Base-by-base conservation (phyloP, 2,329 filamentous ascomycete genomes). In the Colletotrichum noveboracense region DNA sequence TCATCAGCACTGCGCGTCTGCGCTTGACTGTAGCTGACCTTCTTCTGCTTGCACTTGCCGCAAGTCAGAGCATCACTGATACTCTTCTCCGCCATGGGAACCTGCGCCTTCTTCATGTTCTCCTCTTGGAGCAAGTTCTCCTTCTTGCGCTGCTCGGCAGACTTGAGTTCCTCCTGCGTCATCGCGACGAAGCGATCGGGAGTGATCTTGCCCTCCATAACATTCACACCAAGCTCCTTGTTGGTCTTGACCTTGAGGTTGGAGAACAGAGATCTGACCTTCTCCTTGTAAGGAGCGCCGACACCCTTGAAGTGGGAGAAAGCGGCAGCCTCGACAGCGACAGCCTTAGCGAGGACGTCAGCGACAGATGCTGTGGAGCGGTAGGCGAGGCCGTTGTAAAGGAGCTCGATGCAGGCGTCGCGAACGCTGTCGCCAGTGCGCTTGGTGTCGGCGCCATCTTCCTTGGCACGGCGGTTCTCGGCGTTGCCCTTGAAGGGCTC, bases 101-200 rank as follows among this genome's bases (percentile, higher is more conserved):
- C 96, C 93, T 98, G 97, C 2, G 97, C 95, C 85, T 96, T 95
- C 88, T 96, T 96, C 94, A 98, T 96, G 86, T 99, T 99, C 86
- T 98, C 95, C 86, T 94, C 92, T 83, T 96, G 90, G 66, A 98
- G 90, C 84, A 92, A 92, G 79, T 91, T 88, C 79, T 98, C 96
- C 82, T 93, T 91, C 80, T 92, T 92, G 76, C 93, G 92, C 85
- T 95, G 94, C 84, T 97, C 93, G 66, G 93, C 93, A 64, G 94
- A 97, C 88, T 97, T 97, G 83, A 99, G 91, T 84, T 98, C 96
- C 71, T 98, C 94, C 80, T 95, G 93, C 10, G 92, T 91, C 97
- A 99, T 98, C 80, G 88, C 87, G 73, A 98, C 96, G 80, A 99
- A 97, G 43, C 89, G 88, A 4, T 92, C 91, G 1, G 96, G 88